Percentiles rank a stretch among this genome's conserved stretches.
phyloP scores from a whole-genome alignment of 805 yeast species.

The Candida montana region DNA sequence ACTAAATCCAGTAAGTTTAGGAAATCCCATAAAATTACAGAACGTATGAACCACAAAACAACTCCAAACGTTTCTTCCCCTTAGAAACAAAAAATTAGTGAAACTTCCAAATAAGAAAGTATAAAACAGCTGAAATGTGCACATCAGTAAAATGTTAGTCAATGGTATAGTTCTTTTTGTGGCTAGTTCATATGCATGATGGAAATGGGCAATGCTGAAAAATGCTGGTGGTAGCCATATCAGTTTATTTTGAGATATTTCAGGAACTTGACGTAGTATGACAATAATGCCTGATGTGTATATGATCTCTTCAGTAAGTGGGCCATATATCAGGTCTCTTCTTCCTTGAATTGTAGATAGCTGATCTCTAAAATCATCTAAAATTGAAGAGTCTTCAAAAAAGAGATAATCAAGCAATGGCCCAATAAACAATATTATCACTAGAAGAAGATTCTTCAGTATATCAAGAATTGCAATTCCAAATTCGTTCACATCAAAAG shows the following conservation, averaged over 20 bases:
- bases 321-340: constrained; percentile 63
- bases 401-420: constrained; percentile 37
- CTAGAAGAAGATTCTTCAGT: constrained; percentile 24
- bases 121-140: constrained; percentile 51
- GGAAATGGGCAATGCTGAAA: constrained; percentile 76
- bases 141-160: constrained; percentile 30
- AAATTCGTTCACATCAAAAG: constrained; percentile 3
- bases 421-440: constrained; percentile 41
- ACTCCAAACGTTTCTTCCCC: constrained; percentile 50
- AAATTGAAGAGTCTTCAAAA: constrained; percentile 12
- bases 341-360: constrained; percentile 35
- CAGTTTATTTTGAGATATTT: constrained; percentile 15
- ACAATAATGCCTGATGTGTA: constrained; percentile 47
- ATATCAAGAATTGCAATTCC: constrained; percentile 16
- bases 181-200: constrained; percentile 57
- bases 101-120: constrained; percentile 70
- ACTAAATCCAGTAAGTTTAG: constrained; percentile 28
- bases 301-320: constrained; percentile 71
- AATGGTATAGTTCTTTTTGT: constrained; percentile 22
- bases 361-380: constrained; percentile 19
- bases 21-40: constrained; percentile 72
- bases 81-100: constrained; percentile 51
- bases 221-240: constrained; percentile 49
- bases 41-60: constrained; percentile 54
- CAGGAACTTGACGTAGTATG: constrained; percentile 24